Conservation (phyloP, 2,329 filamentous ascomycete species). For the Fusarium sp. region DNA sequence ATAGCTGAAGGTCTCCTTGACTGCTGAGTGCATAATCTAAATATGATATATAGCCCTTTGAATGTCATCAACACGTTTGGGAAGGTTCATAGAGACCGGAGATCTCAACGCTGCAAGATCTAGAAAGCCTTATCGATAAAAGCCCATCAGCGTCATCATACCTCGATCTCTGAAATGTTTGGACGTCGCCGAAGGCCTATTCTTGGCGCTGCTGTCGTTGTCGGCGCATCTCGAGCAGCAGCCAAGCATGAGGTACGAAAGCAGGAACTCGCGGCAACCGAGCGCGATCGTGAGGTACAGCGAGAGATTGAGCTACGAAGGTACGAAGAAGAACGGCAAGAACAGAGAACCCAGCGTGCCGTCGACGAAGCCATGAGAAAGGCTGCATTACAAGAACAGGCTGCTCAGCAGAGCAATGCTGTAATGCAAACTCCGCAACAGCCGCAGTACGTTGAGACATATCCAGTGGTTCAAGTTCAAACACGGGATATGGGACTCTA, state of each 20-base stretch:
- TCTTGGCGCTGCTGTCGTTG: constrained; percentile 1
- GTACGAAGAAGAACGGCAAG: background rate
- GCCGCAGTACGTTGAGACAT: background rate
- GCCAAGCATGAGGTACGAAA: background rate
- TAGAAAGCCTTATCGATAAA: no score
- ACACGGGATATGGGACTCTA: background rate
- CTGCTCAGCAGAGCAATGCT: background rate
- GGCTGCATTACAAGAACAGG: background rate
- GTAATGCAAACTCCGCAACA: background rate
- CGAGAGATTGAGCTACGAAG: background rate
- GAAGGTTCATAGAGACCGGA: no score
- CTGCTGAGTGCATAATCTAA: no score
- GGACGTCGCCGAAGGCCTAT: constrained; percentile 1
- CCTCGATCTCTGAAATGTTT: background rate
- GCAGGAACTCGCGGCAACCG: background rate
- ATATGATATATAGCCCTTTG: no score
- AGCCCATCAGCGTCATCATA: no score
- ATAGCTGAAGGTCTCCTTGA: no score
- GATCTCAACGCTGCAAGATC: no score
- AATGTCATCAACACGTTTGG: no score
- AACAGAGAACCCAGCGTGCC: background rate
- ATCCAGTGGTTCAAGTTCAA: background rate
- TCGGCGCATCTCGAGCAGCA: constrained; percentile 1
- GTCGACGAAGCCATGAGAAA: constrained; percentile 7
- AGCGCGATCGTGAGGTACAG: background rate